Conservation (phyloP, 2,329 filamentous ascomycete genomes). For the Cordyceps farinosa region DNA sequence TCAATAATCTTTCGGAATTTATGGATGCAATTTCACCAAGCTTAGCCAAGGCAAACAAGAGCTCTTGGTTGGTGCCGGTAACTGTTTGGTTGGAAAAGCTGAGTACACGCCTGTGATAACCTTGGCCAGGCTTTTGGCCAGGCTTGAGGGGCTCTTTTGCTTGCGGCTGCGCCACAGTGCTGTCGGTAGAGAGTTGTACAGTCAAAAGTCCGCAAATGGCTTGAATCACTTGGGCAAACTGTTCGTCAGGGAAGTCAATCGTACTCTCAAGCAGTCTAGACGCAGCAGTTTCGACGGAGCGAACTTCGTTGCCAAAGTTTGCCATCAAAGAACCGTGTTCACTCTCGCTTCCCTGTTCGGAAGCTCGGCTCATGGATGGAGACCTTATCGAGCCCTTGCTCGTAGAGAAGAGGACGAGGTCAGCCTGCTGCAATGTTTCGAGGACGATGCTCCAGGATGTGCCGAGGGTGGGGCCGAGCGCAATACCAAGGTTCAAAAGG, state of each 20-base stretch:
- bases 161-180: constrained; percentile 20
- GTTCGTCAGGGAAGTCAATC: constrained; percentile 77
- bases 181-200: constrained; percentile 24
- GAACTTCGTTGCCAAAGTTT: constrained; percentile 76
- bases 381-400: constrained; percentile 53
- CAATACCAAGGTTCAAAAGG: constrained; percentile 91
- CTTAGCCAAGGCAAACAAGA: constrained; percentile 68
- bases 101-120: constrained; percentile 43
- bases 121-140: constrained; percentile 26
- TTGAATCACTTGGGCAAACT: constrained; percentile 73
- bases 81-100: constrained; percentile 45
- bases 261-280: constrained; percentile 88
- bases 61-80: constrained; percentile 55
- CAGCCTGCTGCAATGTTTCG: constrained; percentile 88
- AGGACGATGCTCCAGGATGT: constrained; percentile 87
- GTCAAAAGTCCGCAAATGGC: constrained; percentile 71
- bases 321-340: constrained; percentile 51
- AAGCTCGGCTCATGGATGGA: constrained; percentile 43
- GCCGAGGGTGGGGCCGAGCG: constrained; percentile 81
- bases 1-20: constrained; percentile 71
- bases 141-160: constrained; percentile 3
- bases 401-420: constrained; percentile 73
- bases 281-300: constrained; percentile 84
- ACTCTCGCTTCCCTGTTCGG: constrained; percentile 48
- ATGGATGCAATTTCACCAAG: constrained; percentile 68